Percentiles rank a stretch among this genome's conserved stretches.
Evolutionary conservation across 1,284 basidiomycete genomes (phyloP).

Genomic region (Abortiporus biennis): DNA sequence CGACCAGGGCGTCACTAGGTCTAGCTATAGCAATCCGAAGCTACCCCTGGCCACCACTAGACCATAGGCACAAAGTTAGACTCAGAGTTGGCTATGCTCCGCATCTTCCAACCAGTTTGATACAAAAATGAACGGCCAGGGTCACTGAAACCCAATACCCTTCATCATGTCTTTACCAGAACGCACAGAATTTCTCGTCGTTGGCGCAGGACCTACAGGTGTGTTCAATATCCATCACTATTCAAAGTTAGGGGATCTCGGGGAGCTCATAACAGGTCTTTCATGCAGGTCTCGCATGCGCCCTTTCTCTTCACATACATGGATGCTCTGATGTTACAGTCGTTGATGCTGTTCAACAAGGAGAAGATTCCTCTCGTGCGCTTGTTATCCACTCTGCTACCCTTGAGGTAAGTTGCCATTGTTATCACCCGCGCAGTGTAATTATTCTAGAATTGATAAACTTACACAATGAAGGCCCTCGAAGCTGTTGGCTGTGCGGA

Average conservation of each 20-base stretch:
- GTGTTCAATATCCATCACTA: neutral
- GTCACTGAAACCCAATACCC: no score
- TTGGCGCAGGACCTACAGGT: constrained; percentile 40
- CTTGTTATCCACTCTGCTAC: constrained; percentile 25
- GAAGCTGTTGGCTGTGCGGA: constrained; percentile 40
- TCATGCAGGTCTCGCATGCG: constrained; percentile 30
- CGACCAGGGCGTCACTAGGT: no score
- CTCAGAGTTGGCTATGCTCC: no score
- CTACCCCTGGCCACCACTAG: no score
- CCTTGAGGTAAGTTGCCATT: constrained; percentile 18
- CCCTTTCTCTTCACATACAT: constrained; percentile 37
- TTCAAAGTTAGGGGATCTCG: no score
- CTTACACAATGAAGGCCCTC: constrained; percentile 29
- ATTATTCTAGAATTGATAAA: neutral
- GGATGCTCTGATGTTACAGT: constrained; percentile 38
- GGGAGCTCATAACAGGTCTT: no score
- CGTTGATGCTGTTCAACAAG: constrained; percentile 33
- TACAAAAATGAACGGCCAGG: no score
- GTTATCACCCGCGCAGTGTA: neutral
- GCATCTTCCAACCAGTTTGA: no score
- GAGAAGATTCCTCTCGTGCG: constrained; percentile 23
- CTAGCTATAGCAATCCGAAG: no score
- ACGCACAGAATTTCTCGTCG: constrained; percentile 32
- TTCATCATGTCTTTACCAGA: constrained; percentile 18
- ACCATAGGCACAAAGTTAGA: no score